A percentile compares a stretch with the other conserved stretches of the same genome.
These are phyloP conservation scores for Xerocomus minutiporus DNA, from an alignment of 1,284 basidiomycete species.

Conservation along the genomic window DNA sequence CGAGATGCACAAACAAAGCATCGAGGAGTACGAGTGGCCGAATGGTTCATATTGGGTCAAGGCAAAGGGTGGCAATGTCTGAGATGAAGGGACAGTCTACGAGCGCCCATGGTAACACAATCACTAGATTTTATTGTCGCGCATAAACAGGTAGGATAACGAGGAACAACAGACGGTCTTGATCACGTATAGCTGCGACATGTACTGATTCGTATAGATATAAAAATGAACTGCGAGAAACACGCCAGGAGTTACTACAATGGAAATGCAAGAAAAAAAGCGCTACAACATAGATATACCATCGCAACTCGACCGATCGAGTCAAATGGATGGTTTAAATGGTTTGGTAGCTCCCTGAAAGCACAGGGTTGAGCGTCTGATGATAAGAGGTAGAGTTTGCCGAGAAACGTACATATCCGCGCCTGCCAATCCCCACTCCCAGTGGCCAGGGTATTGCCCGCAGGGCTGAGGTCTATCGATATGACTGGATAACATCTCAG, in stretches of 20 bases:
- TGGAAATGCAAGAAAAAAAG: conserved; percentile 24
- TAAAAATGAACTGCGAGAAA: conserved; percentile 13
- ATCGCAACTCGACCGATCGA: conserved; percentile 6
- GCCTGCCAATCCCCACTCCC: conserved; percentile 86
- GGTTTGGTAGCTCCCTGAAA: conserved; percentile 30
- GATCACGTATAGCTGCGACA: conserved; percentile 2
- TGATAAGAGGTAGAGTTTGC: not conserved
- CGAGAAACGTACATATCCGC: conserved; percentile 60
- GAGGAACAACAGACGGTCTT: conserved; percentile 1
- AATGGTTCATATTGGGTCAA: conserved; percentile 66
- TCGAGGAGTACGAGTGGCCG: conserved; percentile 73
- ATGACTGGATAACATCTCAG: conserved; percentile 53
- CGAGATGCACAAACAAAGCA: conserved; percentile 70
- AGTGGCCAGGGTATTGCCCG: conserved; percentile 74
- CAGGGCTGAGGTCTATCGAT: conserved; percentile 76
- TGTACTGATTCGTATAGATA: conserved; percentile 24
- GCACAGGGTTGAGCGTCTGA: conserved; percentile 5
- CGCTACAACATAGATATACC: conserved; percentile 26
- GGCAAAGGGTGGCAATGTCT: conserved; percentile 16
- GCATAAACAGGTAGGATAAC: conserved; percentile 3
- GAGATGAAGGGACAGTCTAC: not conserved
- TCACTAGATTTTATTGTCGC: not conserved
- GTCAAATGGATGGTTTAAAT: conserved; percentile 21
- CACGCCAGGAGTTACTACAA: conserved; percentile 23
- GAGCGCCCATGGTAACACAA: not conserved